Conservation (phyloP, 106 monocot genomes). For the Apostasia ramifera region DNA sequence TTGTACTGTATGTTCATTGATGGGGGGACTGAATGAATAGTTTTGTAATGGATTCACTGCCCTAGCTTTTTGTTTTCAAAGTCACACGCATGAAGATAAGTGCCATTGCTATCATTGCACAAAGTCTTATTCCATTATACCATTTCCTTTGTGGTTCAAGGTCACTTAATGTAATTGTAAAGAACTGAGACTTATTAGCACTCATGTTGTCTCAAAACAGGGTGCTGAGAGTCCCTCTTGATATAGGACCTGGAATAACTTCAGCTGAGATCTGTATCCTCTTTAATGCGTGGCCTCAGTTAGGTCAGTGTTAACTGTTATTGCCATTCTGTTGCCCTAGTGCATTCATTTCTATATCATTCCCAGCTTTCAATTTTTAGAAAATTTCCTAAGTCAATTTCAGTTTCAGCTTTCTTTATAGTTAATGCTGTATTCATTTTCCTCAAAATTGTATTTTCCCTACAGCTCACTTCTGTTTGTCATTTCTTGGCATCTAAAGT, state of each 20-base stretch:
- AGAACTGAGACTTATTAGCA: conserved; percentile 38
- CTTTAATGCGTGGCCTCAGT: conserved; percentile 39
- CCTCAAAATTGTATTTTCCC: background rate
- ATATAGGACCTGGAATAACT: conserved; percentile 41
- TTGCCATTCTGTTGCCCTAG: conserved; percentile 20
- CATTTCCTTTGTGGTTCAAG: conserved; percentile 43
- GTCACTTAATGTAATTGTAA: conserved; percentile 19
- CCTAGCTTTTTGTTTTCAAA: conserved; percentile 3
- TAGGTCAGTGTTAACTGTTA: conserved; percentile 65
- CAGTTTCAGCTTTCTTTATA: background rate
- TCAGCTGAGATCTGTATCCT: conserved; percentile 54
- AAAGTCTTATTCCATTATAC: conserved; percentile 23
- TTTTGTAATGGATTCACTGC: background rate
- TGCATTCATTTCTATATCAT: conserved; percentile 11
- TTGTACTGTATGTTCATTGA: background rate
- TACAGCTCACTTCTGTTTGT: background rate
- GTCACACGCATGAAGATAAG: conserved; percentile 15
- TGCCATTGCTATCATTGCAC: conserved; percentile 17
- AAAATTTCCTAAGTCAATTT: conserved; percentile 2
- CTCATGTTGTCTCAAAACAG: conserved; percentile 62
- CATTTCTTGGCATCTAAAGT: background rate
- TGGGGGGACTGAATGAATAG: conserved; percentile 5
- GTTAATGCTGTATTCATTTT: background rate
- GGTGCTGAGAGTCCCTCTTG: conserved; percentile 43
- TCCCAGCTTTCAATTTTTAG: conserved; percentile 2